Conservation (phyloP, 2,329 filamentous ascomycete genomes). For the Alternaria longipes region DNA sequence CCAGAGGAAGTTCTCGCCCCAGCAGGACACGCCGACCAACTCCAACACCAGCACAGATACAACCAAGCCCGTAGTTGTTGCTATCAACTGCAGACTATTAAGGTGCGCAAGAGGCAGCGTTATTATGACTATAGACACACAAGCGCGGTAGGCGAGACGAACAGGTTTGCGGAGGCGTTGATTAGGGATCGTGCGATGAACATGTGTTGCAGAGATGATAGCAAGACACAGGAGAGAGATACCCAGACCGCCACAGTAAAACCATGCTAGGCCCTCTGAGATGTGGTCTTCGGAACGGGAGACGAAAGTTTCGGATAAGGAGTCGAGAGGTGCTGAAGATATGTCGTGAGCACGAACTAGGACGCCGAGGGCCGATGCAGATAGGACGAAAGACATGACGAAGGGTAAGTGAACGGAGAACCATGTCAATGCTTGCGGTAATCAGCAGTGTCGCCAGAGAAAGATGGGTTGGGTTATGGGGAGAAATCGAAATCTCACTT, state of each 20-base stretch:
- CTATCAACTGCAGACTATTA: conserved; percentile 51
- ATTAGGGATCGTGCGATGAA: conserved; percentile 62
- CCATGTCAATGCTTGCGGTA: conserved; percentile 61
- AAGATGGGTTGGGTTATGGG: background rate
- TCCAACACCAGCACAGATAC: conserved; percentile 48
- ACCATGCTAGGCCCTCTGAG: conserved; percentile 65
- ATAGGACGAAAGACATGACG: conserved; percentile 69
- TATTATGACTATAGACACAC: conserved; percentile 62
- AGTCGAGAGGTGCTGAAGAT: conserved; percentile 57
- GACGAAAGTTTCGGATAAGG: conserved; percentile 62
- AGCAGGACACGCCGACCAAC: conserved; percentile 44
- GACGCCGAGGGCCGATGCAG: conserved; percentile 65
- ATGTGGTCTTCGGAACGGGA: conserved; percentile 62
- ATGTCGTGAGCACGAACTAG: conserved; percentile 68
- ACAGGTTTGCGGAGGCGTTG: conserved; percentile 61
- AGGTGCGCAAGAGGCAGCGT: conserved; percentile 62
- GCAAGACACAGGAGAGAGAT: conserved; percentile 64
- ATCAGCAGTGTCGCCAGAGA: background rate
- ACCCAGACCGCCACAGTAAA: conserved; percentile 70
- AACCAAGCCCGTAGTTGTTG: conserved; percentile 52
- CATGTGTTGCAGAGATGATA: conserved; percentile 64
- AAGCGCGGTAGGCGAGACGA: conserved; percentile 62
- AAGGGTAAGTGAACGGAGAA: conserved; percentile 67
- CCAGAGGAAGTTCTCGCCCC: conserved; percentile 40
- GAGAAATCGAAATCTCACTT: conserved; percentile 19